Evolutionary conservation across 1,284 basidiomycete genomes (phyloP).

Genomic region (Ganoderma lingzhi): DNA sequence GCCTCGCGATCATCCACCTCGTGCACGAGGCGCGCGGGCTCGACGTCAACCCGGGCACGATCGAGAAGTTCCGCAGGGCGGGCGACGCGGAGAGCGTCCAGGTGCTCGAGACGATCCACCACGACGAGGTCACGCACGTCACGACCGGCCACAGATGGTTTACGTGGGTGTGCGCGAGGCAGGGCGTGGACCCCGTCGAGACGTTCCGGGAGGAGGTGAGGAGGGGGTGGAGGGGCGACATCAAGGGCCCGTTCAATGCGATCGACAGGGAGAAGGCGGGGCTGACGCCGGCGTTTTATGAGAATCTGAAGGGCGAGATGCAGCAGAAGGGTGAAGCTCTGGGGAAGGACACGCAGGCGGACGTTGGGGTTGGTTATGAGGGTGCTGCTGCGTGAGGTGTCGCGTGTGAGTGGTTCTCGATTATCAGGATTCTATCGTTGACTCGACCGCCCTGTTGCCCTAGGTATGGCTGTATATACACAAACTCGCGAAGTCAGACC

Average conservation of each 20-base stretch:
- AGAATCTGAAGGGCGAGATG: constrained; percentile 72
- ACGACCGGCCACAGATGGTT: constrained; percentile 89
- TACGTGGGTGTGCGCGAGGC: constrained; percentile 76
- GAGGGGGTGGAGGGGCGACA: constrained; percentile 78
- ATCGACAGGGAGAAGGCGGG: constrained; percentile 81
- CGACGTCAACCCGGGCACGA: constrained; percentile 88
- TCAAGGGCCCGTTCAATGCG: constrained; percentile 89
- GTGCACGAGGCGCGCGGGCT: constrained; percentile 91
- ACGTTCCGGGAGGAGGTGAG: constrained; percentile 82
- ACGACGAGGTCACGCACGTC: constrained; percentile 88
- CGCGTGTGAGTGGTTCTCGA: not conserved
- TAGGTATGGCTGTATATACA: not conserved
- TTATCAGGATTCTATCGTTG: not conserved
- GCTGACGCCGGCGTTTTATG: constrained; percentile 75
- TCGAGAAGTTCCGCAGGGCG: constrained; percentile 77
- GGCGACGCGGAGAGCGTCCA: constrained; percentile 78
- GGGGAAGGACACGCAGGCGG: constrained; percentile 12
- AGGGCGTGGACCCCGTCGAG: constrained; percentile 72
- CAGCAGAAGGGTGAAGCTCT: constrained; percentile 23
- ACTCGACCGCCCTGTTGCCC: not conserved
- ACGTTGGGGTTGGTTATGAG: constrained; percentile 24
- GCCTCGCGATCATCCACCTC: constrained; percentile 89
- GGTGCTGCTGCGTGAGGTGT: constrained; percentile 3
- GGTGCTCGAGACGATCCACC: constrained; percentile 80
- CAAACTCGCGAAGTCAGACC: not conserved